phyloP scores from a whole-genome alignment of 495 filamentous ascomycete species.

The Penicillium cataractarum region DNA sequence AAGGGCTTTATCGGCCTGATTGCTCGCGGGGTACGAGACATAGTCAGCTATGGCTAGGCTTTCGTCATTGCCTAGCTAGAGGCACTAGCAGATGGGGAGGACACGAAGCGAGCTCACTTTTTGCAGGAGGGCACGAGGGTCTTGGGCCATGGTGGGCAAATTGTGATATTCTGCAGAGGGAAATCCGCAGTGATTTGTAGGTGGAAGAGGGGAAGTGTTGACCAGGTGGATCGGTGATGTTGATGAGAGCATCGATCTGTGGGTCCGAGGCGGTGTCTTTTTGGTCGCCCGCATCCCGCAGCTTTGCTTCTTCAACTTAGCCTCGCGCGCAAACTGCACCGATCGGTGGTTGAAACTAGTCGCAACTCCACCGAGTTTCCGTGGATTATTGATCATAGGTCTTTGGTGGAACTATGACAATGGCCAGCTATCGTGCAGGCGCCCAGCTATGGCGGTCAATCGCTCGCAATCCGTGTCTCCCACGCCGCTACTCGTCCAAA shows the following conservation, averaged over 20 bases:
- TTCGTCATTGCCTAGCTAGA: constrained; percentile 32
- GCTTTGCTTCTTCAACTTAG: constrained; percentile 4
- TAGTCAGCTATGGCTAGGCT: constrained; percentile 35
- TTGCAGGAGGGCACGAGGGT: constrained; percentile 62
- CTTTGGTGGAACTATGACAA: not conserved
- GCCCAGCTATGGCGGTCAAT: constrained; percentile 25
- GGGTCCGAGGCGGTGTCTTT: constrained; percentile 32
- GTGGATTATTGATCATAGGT: not conserved
- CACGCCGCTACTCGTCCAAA: constrained; percentile 37
- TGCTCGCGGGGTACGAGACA: constrained; percentile 16
- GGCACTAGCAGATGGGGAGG: constrained; percentile 17
- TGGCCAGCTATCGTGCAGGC: constrained; percentile 24
- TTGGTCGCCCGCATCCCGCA: constrained; percentile 11
- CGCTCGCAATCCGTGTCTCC: constrained; percentile 8
- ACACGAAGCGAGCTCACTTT: constrained; percentile 46
- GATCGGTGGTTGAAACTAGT: not conserved
- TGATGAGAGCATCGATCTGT: constrained; percentile 33
- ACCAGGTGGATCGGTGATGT: constrained; percentile 15
- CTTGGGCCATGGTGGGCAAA: constrained; percentile 43
- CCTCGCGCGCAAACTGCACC: not conserved
- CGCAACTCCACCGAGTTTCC: not conserved
- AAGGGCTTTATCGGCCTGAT: constrained; percentile 78
- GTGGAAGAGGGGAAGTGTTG: constrained; percentile 12
- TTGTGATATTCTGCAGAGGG: constrained; percentile 13
- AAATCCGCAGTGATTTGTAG: constrained; percentile 7